Conservation (phyloP, 176 grass and related monocot species). For the Phragmites australis region DNA sequence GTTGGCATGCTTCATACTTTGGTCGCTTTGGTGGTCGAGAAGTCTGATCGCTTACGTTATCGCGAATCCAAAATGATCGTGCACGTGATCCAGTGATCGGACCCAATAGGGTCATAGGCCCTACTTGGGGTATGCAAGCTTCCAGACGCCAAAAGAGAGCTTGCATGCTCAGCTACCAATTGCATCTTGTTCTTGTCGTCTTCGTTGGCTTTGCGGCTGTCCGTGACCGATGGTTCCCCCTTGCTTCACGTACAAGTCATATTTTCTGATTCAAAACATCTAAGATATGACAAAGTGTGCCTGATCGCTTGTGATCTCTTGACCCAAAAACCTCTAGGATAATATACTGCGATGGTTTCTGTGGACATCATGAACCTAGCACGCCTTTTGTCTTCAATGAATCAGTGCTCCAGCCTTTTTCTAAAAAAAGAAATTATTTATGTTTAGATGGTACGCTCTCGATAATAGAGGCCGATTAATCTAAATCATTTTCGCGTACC, state of each 20-base stretch:
- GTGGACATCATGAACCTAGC: no score
- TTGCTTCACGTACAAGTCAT: not conserved
- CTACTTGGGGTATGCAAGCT: not conserved
- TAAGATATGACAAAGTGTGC: not conserved
- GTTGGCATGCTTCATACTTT: not conserved
- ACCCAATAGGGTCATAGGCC: no score
- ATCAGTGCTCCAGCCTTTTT: no score
- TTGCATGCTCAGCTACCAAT: not conserved
- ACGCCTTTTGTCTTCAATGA: no score
- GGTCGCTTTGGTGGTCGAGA: no score
- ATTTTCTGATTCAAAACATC: no score
- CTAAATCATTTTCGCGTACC: not conserved
- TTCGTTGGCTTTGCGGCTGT: constrained; percentile 19
- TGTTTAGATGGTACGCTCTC: not conserved
- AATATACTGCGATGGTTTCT: not conserved
- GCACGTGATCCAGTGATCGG: no score
- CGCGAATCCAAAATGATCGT: no score
- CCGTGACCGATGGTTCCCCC: not conserved
- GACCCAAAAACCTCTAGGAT: not conserved
- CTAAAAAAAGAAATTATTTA: no score
- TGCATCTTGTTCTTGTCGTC: not conserved
- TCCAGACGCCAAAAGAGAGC: not conserved
- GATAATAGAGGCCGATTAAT: not conserved
- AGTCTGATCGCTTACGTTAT: no score
- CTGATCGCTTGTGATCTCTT: not conserved